Evolutionary conservation across 192 early-diverging fungal genomes (phyloP), one percentile per base, ranked within the genome.

Genomic region (Coemansia sp.): DNA sequence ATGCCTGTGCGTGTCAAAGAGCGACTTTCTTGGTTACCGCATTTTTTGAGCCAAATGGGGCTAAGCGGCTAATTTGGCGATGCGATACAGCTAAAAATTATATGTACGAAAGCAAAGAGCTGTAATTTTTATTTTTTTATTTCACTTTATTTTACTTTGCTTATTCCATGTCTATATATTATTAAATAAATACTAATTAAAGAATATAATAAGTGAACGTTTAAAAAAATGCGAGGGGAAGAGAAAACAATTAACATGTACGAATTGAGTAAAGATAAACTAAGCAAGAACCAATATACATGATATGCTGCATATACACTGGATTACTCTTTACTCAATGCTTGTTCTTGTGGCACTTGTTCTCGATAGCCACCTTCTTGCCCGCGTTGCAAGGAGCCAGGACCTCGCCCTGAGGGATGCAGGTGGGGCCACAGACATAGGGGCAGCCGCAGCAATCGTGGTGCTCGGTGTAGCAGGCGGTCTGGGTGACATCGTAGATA

Each of bases 371-470:
- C 18, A 78, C 69, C 6, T 62, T 60, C 20, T 67, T 51, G 32
- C 69, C 75, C 29, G 65, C 46, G 36, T 72, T 72, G 42, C 39
- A 54, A 16, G 75, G 75, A 0, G 75, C 75, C 25, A 78, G 60
- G n/a, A 78, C 69, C 59, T 78, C 75, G 13, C 75, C 75, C 55
- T 78, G 75, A 0, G 75, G 75, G 19, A 78, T 68, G n/a, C 75
- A 78, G 0, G 69, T 72, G 6, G 75, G 75, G 45, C 75, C 75
- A 30, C 75, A 78, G n/a, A 78, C 75, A 28, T 72, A 78, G 13
- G 69, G 66, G 42, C 69, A 72, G 13, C 67, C 62, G 53, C 69
- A 72, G 52, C 75, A 72, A 55, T 78, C 75, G n/a, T 60, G 63
- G 75, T 78, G 75, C 66, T 78, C 75, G 16, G 69, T 72, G 63